A percentile compares a stretch with the other conserved stretches of the same genome.
phyloP scores from a whole-genome alignment of 2,329 filamentous ascomycete species.

The Penicillium psychrosexuale region DNA sequence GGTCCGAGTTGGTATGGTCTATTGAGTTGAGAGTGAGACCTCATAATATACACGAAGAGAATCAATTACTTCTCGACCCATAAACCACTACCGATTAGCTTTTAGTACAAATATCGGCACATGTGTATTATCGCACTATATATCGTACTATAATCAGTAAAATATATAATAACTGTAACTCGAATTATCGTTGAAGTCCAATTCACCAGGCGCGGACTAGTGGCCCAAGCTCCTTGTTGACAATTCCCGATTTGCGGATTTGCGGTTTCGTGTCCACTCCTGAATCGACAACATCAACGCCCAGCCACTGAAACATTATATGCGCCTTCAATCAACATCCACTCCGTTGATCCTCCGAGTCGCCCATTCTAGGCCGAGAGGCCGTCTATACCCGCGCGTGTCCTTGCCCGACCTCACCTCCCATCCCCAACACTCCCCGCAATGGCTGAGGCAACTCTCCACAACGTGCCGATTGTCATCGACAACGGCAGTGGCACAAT shows the following conservation, averaged over 20 bases:
- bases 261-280: constrained; percentile 22
- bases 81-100: background rate
- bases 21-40: background rate
- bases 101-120: too few relatives aligned
- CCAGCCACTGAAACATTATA: constrained; percentile 12
- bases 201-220: constrained; percentile 5
- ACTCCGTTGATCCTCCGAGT: constrained; percentile 10
- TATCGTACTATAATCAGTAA: too few relatives aligned
- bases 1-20: background rate
- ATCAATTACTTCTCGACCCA: background rate
- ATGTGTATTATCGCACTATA: too few relatives aligned
- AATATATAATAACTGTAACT: background rate
- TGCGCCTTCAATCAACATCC: constrained; percentile 10
- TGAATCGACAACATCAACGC: constrained; percentile 14
- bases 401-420: constrained; percentile 19
- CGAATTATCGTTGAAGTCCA: background rate
- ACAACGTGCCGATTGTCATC: constrained; percentile 97
- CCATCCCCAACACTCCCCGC: constrained; percentile 20
- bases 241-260: constrained; percentile 29
- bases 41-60: background rate
- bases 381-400: constrained; percentile 27
- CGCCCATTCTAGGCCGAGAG: constrained; percentile 29
- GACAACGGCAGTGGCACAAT: constrained; percentile 99
- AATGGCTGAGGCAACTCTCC: constrained; percentile 68
- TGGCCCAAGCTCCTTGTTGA: constrained; percentile 43